phyloP scores from a whole-genome alignment of 2,329 filamentous ascomycete genomes.

The Dothideomycetes sp. region DNA sequence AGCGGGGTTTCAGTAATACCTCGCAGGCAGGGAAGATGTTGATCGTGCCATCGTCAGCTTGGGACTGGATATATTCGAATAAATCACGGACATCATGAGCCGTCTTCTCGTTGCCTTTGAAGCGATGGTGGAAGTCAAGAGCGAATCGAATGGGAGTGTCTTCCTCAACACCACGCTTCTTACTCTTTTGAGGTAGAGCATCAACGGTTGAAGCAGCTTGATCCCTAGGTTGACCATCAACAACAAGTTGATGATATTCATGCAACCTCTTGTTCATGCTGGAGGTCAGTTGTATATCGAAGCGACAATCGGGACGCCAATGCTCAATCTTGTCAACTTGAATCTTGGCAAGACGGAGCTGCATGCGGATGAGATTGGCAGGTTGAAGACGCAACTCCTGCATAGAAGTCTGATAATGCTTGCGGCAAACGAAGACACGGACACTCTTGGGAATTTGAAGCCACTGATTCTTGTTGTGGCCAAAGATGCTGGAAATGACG shows the following conservation, averaged over 20 bases:
- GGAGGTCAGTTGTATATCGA: not conserved
- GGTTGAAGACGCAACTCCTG: not conserved
- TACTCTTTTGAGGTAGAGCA: not conserved
- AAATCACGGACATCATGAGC: not conserved
- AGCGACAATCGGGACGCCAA: constrained; percentile 2
- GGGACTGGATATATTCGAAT: not conserved
- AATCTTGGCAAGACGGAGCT: not conserved
- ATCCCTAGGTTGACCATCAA: not conserved
- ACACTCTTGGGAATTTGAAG: constrained; percentile 1
- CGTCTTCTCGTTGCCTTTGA: constrained; percentile 1
- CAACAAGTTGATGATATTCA: not conserved
- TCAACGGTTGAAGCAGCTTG: not conserved
- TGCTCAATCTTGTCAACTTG: not conserved
- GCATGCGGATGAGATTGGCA: constrained; percentile 1
- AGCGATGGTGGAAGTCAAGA: not conserved
- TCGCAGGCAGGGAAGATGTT: constrained; percentile 4
- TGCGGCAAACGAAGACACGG: constrained; percentile 1
- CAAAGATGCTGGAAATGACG: constrained; percentile 5
- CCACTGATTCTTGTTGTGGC: constrained; percentile 11
- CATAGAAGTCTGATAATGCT: constrained; percentile 4
- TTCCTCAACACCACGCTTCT: not conserved
- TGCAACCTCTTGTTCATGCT: not conserved
- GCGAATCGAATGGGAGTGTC: constrained; percentile 1
- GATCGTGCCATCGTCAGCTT: not conserved
- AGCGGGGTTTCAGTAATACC: not conserved